Base-by-base conservation (phyloP, 352 stramenopile genomes). In the Saprolegnia diclina region DNA sequence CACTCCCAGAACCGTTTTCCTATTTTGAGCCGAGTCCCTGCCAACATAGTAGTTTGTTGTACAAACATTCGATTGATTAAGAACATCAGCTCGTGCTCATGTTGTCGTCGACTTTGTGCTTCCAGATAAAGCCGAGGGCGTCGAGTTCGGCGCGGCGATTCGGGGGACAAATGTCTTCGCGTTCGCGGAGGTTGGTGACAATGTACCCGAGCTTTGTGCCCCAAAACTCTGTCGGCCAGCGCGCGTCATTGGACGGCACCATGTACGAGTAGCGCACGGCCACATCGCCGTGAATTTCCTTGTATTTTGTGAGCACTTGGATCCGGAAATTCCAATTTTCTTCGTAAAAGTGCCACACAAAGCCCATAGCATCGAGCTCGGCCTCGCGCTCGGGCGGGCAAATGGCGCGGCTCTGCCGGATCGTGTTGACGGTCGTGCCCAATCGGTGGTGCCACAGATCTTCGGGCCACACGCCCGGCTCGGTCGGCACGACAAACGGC, bases 391-490 rank as follows among this genome's bases (percentile, higher is more conserved):
- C 62, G 21, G 62, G 62, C 70, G 84, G 75, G 10, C 67, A 73
- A 48, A 82, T 89, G 11, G 88, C 76, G 73, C 85, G 86, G 16
- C 79, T 87, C 64, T 79, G 74, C 54, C 84, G 77, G 72, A 92
- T 89, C n/a, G 50, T 67, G 19, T 18, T 82, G 5, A 90, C 82
- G 37, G 78, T 71, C 29, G 76, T 75, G n/a, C 84, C 84, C 19
- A 92, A 70, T 24, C 77, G 67, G 14, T 89, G 73, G 18, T 80
- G 80, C 74, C 79, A 80, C 4, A 78, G 75, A 37, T 81, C 72
- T 56, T 86, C 71, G 44, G 80, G 77, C 79, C 81, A 92, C 19
- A 76, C 67, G 4, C 73, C 29, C 13, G 67, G 68, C 56, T 77
- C 72, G 50, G 45, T 6, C 10, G 62, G 62, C 22, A 67, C 50